phyloP scores from a whole-genome alignment of 768 basidiomycete species.

The Lactarius pseudohatsudake region DNA sequence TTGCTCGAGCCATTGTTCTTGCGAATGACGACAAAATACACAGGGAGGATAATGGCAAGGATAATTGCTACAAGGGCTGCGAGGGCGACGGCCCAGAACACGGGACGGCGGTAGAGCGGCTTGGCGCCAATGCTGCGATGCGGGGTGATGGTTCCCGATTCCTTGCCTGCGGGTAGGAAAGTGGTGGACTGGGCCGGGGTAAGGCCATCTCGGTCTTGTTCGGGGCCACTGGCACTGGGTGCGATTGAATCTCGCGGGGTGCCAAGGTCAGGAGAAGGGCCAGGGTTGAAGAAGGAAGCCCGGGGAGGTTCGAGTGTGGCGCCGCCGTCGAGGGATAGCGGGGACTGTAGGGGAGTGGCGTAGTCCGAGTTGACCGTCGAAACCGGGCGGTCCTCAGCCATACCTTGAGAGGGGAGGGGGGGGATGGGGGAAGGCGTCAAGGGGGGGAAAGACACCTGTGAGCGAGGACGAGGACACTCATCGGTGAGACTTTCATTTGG shows the following conservation, averaged over 20 bases:
- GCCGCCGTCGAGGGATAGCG: slow-evolving; percentile 4
- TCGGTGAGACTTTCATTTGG: neutral
- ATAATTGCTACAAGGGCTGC: slow-evolving; percentile 15
- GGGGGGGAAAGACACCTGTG: neutral
- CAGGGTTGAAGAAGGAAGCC: slow-evolving; percentile 3
- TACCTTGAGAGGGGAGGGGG: slow-evolving; percentile 5
- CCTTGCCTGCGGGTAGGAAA: slow-evolving; percentile 1
- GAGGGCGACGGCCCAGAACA: slow-evolving; percentile 4
- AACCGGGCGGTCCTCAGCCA: slow-evolving; percentile 23
- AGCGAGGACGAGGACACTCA: neutral
- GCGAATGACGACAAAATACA: slow-evolving; percentile 17
- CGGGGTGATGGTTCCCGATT: neutral
- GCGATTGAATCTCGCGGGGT: slow-evolving; percentile 12
- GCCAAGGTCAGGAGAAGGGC: neutral
- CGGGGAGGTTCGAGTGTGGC: slow-evolving; percentile 12
- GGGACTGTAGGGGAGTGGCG: slow-evolving; percentile 16
- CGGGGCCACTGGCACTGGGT: neutral
- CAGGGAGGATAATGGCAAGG: slow-evolving; percentile 17
- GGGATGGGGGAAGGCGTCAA: slow-evolving; percentile 1
- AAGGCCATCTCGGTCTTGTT: slow-evolving; percentile 7
- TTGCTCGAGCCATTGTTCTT: neutral
- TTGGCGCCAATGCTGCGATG: neutral
- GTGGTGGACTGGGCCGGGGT: slow-evolving; percentile 12
- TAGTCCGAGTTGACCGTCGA: slow-evolving; percentile 21
- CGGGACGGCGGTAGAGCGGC: slow-evolving; percentile 14